Evolutionary conservation across 164 flowering plant genomes (phyloP), one percentile per base, ranked within the genome.

Genomic region (Nymphaea thermarum): DNA sequence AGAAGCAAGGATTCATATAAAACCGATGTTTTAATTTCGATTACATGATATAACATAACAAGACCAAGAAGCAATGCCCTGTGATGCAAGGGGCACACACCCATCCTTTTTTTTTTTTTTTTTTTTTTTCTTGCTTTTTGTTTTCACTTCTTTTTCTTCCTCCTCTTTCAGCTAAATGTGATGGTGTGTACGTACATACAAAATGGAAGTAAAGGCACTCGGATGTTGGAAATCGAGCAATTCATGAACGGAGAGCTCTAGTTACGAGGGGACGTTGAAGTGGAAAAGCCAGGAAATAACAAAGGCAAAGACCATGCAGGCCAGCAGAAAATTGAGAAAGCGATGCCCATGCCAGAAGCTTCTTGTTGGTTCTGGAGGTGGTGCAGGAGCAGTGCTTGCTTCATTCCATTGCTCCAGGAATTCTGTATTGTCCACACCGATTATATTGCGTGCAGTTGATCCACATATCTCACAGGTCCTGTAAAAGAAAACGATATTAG

Each of bases 211-310:
- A 51, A 51, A 51, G 55, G 6, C 6, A 12, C 55, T 47, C 7
- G 7, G 55, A 47, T 47, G 55, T 47, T 6, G 36, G 12, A 47
- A 47, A 47, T 5, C 11, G 55, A 47, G 55, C 12, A 47, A 12
- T 12, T 47, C 55, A 47, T 47, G 55, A 47, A 47, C 11, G 55
- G 55, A 47, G 12, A 12, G 55, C 11, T 16, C 60, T 55, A 15
- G 44, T 70, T 65, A 82, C 15, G 89, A 85, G 60, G 93, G 90
- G 66, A 92, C 83, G 44, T 90, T 84, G 81, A 92, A 92, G 82
- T 92, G 96, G 62, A 92, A 90, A 65, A 92, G 94, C 96, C 98
- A 90, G n/a, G 94, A 90, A 67, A 92, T 80, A 72, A 88, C 88
- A 74, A 92, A 92, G 45, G 96, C 96, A 74, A 92, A 90, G 4